These are phyloP conservation scores for Casuarina glauca DNA, from an alignment of 306 rosid species.

Conservation along the genomic window DNA sequence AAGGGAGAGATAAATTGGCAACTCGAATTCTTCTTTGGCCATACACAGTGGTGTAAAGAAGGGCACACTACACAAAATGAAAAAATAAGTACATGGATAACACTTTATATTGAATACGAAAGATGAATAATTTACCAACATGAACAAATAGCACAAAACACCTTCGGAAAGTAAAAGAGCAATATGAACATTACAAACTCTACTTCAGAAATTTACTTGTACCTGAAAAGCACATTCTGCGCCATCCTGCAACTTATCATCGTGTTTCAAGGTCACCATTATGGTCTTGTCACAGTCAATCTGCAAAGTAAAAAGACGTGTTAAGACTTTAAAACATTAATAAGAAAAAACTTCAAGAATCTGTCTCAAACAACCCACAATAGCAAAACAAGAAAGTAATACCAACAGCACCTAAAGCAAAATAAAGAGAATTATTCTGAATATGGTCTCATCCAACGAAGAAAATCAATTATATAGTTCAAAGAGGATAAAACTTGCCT, in stretches of 20 bases:
- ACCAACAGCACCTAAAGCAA: background rate
- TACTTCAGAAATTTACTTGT: constrained; percentile 29
- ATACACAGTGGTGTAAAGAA: constrained; percentile 91
- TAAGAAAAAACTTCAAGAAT: background rate
- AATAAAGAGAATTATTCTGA: background rate
- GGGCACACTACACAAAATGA: constrained; percentile 71
- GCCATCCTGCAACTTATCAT: constrained; percentile 97
- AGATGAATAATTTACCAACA: constrained; percentile 15
- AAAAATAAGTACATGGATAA: constrained; percentile 8
- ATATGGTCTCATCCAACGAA: background rate
- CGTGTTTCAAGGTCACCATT: constrained; percentile 88
- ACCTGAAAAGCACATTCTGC: constrained; percentile 98
- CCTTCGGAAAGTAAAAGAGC: constrained; percentile 12
- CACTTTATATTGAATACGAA: background rate
- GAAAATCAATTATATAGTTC: background rate
- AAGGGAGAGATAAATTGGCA: constrained; percentile 81
- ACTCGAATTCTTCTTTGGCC: constrained; percentile 97
- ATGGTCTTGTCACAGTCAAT: constrained; percentile 96
- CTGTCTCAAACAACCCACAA: background rate
- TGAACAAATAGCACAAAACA: constrained; percentile 4
- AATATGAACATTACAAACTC: constrained; percentile 18
- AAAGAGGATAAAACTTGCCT: background rate
- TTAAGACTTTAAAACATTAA: background rate
- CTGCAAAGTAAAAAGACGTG: constrained; percentile 46
- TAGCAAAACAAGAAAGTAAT: background rate